Percentiles rank a stretch among this genome's conserved stretches.
These are phyloP conservation scores for Trichosporon sp. DNA, from an alignment of 1,284 basidiomycete species.

Conservation along the genomic window DNA sequence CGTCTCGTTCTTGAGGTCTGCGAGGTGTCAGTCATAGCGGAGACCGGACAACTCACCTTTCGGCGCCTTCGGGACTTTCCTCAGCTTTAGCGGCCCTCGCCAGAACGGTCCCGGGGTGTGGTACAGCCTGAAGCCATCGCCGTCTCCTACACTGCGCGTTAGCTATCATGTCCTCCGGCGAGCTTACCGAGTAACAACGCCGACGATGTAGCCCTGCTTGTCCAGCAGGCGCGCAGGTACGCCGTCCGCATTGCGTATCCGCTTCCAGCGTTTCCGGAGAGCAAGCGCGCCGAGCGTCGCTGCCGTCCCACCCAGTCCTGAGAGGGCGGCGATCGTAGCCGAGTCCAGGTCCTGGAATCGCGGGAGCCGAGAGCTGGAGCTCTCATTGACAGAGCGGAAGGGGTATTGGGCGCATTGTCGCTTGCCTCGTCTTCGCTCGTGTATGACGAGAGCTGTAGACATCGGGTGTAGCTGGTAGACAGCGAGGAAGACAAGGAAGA, in stretches of 20 bases:
- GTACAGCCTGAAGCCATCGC: conserved; percentile 59
- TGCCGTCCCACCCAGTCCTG: conserved; percentile 36
- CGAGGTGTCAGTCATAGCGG: not conserved
- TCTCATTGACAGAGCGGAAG: not conserved
- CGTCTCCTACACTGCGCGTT: conserved; percentile 66
- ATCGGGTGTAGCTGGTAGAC: not conserved
- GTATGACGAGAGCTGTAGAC: not conserved
- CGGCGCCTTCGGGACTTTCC: conserved; percentile 55
- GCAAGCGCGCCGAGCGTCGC: conserved; percentile 45
- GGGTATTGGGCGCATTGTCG: not conserved
- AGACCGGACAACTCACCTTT: conserved; percentile 54
- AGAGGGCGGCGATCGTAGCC: conserved; percentile 28
- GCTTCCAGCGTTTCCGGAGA: conserved; percentile 46
- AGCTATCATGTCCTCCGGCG: not conserved
- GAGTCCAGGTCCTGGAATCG: conserved; percentile 3
- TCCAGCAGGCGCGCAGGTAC: conserved; percentile 58
- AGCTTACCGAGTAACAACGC: conserved; percentile 64
- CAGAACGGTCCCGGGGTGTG: conserved; percentile 75
- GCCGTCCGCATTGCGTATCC: conserved; percentile 60
- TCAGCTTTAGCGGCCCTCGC: conserved; percentile 64
- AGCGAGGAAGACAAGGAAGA: not conserved
- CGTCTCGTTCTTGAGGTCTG: conserved; percentile 68
- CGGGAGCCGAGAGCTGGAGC: not conserved
- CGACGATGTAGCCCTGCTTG: conserved; percentile 61
- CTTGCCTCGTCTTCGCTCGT: not conserved